phyloP scores from a whole-genome alignment of 345 rosid species.

The Hypericum androsaemum region DNA sequence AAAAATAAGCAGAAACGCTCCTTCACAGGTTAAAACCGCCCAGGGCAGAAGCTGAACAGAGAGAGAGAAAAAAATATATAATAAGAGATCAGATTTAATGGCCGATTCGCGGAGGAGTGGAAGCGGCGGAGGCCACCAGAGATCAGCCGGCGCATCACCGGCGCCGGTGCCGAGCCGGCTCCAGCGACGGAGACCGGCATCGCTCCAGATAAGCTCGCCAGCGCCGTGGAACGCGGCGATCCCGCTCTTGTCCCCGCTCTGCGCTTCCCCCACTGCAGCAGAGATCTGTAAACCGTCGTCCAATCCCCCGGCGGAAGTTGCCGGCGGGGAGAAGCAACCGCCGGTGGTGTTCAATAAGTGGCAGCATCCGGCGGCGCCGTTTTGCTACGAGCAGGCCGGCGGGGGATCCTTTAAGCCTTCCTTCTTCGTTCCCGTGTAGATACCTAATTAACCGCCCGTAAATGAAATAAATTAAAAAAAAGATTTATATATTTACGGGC shows the following conservation, averaged over 20 bases:
- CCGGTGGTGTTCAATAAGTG: conserved; percentile 55
- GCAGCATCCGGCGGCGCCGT: conserved; percentile 95
- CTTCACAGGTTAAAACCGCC: too few relatives aligned
- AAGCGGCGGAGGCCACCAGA: conserved; percentile 9
- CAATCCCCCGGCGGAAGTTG: too few relatives aligned
- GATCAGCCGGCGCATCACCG: conserved; percentile 10
- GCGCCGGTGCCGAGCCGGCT: conserved; percentile 46
- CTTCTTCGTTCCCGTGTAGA: conserved; percentile 49
- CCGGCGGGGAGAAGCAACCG: conserved; percentile 25
- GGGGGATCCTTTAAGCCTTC: conserved; percentile 27
- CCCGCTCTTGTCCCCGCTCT: conserved; percentile 80
- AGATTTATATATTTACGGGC: too few relatives aligned
- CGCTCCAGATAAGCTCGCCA: conserved; percentile 46
- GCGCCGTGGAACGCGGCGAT: conserved; percentile 70
- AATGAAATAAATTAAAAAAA: too few relatives aligned
- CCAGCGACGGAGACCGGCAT: conserved; percentile 66
- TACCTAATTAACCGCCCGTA: too few relatives aligned
- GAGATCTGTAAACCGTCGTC: background rate
- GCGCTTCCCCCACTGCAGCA: conserved; percentile 41
- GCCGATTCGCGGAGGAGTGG: background rate
- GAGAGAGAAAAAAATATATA: background rate
- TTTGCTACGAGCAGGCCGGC: conserved; percentile 36
- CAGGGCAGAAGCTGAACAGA: too few relatives aligned
- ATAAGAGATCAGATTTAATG: background rate
- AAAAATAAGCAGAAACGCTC: too few relatives aligned